Evolutionary conservation across 306 rosid species (phyloP).

Genomic region (Psophocarpus tetragonolobus): DNA sequence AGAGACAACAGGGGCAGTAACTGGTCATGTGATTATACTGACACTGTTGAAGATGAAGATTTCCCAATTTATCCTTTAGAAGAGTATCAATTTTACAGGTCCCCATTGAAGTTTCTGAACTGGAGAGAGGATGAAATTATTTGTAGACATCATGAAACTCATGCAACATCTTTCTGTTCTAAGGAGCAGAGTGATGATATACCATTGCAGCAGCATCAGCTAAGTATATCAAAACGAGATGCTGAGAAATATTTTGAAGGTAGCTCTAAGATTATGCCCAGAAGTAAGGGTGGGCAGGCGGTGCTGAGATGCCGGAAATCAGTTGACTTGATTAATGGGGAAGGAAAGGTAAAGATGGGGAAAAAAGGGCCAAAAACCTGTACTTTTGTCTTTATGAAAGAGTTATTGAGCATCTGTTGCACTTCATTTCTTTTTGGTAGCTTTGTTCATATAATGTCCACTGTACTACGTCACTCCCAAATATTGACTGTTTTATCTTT

Average conservation of each 20-base stretch:
- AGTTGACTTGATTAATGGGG: conserved; percentile 53
- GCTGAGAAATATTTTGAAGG: conserved; percentile 36
- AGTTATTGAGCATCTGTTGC: conserved; percentile 42
- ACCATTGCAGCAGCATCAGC: conserved; percentile 37
- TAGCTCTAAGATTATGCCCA: conserved; percentile 40
- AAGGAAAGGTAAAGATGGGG: conserved; percentile 71
- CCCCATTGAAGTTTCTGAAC: conserved; percentile 44
- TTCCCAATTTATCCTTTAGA: conserved; percentile 33
- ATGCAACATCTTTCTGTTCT: conserved; percentile 38
- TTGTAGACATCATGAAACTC: conserved; percentile 39
- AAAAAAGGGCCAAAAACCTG: conserved; percentile 43
- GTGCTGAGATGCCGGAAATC: conserved; percentile 55
- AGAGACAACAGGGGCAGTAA: conserved; percentile 36
- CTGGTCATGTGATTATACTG: conserved; percentile 38
- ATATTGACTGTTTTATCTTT: conserved; percentile 16
- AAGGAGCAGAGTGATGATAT: conserved; percentile 38
- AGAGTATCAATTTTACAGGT: conserved; percentile 34
- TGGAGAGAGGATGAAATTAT: conserved; percentile 48
- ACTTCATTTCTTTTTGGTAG: conserved; percentile 29
- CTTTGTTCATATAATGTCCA: conserved; percentile 25
- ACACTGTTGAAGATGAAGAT: conserved; percentile 46
- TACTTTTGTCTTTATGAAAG: conserved; percentile 41
- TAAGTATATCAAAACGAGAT: conserved; percentile 36
- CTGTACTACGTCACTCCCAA: conserved; percentile 24
- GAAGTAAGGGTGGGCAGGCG: conserved; percentile 45